Percentiles rank a stretch among this genome's conserved stretches.
Conservation (phyloP, 169 alveolate species). For the Plasmodium ovale region DNA sequence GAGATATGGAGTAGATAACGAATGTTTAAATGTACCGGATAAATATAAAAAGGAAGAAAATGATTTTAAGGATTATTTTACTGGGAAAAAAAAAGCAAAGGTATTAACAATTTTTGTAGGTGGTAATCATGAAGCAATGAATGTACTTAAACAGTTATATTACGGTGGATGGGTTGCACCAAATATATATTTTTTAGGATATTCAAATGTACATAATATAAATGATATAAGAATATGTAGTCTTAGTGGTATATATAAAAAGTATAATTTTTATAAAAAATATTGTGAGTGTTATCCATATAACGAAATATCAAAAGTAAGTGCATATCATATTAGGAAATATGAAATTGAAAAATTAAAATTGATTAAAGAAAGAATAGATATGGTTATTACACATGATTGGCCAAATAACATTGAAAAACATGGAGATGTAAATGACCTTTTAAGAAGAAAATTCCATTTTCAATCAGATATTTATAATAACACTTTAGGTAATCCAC, state of each 20-base stretch:
- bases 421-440: slow-evolving; percentile 87
- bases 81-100: slow-evolving; percentile 91
- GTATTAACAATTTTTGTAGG: slow-evolving; percentile 96
- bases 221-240: slow-evolving; percentile 95
- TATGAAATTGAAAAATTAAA: slow-evolving; percentile 92
- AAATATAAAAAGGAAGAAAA: slow-evolving; percentile 92
- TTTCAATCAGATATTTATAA: slow-evolving; percentile 75
- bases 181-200: slow-evolving; percentile 96
- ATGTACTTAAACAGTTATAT: slow-evolving; percentile 92
- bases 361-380: slow-evolving; percentile 87
- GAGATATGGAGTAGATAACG: slow-evolving; percentile 92
- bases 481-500: slow-evolving; percentile 82
- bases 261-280: slow-evolving; percentile 81
- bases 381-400: slow-evolving; percentile 96
- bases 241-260: slow-evolving; percentile 94
- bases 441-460: slow-evolving; percentile 87
- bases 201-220: slow-evolving; percentile 92
- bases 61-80: slow-evolving; percentile 93
- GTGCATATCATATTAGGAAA: slow-evolving; percentile 92
- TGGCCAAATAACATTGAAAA: slow-evolving; percentile 95
- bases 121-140: slow-evolving; percentile 98
- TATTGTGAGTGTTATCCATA: slow-evolving; percentile 93
- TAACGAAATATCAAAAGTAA: slow-evolving; percentile 86
- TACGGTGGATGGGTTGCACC: slow-evolving; percentile 99
- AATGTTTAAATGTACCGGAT: slow-evolving; percentile 92